A percentile compares a stretch with the other conserved stretches of the same genome.
These are phyloP conservation scores for Trametes villosa DNA, from an alignment of 768 basidiomycete species.

Conservation along the genomic window DNA sequence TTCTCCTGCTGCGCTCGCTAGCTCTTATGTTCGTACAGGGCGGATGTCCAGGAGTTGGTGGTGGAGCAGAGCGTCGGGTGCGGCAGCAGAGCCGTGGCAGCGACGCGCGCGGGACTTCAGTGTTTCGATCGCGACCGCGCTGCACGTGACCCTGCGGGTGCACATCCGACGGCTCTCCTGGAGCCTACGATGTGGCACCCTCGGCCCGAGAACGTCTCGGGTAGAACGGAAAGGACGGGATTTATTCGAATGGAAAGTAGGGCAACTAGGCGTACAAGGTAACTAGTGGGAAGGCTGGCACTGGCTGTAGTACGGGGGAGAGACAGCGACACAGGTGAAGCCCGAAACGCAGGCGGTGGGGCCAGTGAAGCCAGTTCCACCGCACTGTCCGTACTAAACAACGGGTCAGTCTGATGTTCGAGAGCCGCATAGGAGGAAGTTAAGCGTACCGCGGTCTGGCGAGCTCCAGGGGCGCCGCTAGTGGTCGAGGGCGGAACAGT, in stretches of 20 bases:
- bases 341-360: constrained; percentile 28
- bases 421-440: neutral
- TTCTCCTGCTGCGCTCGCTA: neutral
- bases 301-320: constrained; percentile 34
- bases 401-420: neutral
- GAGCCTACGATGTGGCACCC: neutral
- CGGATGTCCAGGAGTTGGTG: constrained; percentile 5
- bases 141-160: constrained; percentile 11
- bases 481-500: constrained; percentile 15
- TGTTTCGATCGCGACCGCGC: constrained; percentile 7
- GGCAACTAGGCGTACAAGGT: neutral
- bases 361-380: constrained; percentile 27
- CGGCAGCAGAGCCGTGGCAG: neutral
- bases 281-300: constrained; percentile 21
- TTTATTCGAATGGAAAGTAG: neutral
- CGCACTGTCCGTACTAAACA: constrained; percentile 31
- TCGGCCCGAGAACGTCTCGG: neutral
- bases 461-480: constrained; percentile 10
- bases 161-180: neutral
- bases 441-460: constrained; percentile 27
- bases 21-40: neutral
- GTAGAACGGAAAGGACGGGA: no score
- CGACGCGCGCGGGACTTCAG: neutral
- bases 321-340: constrained; percentile 28
- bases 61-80: neutral